Percentiles rank a stretch among this genome's conserved stretches.
These are phyloP conservation scores for Saraca asoca DNA, from an alignment of 331 rosid genomes.

Conservation along the genomic window DNA sequence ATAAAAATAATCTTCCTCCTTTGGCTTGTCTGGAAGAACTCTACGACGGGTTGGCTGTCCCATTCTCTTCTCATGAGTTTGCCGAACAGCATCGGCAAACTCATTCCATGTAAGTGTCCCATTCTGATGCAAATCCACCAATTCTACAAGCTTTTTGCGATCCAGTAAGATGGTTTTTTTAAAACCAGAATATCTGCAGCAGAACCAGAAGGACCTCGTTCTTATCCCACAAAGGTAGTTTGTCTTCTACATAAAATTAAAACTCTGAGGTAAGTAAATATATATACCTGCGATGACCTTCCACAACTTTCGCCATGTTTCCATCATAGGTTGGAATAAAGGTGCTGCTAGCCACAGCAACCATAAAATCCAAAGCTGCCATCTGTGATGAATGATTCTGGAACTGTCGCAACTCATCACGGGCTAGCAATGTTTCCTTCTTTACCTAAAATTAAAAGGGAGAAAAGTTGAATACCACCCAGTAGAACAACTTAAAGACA, in stretches of 20 bases:
- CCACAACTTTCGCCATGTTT: conserved; percentile 97
- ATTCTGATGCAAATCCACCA: conserved; percentile 79
- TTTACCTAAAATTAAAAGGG: conserved; percentile 51
- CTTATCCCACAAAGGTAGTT: not conserved
- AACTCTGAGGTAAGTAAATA: conserved; percentile 13
- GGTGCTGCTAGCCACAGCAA: conserved; percentile 83
- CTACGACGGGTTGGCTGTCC: conserved; percentile 74
- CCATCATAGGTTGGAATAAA: conserved; percentile 93
- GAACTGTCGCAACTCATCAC: conserved; percentile 72
- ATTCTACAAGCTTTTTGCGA: conserved; percentile 69
- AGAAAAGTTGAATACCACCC: conserved; percentile 1
- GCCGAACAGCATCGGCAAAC: conserved; percentile 55
- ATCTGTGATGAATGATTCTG: conserved; percentile 96
- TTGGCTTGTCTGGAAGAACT: conserved; percentile 68
- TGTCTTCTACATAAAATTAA: conserved; percentile 17
- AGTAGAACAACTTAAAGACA: conserved; percentile 4
- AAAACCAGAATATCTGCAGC: conserved; percentile 84
- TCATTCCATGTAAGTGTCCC: conserved; percentile 69
- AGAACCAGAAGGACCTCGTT: not conserved
- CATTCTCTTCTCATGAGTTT: conserved; percentile 64
- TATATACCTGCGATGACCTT: conserved; percentile 91
- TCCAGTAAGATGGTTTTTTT: conserved; percentile 68
- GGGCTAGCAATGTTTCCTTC: conserved; percentile 72
- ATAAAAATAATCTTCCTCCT: conserved; percentile 96
- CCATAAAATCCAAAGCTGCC: conserved; percentile 98